Evolutionary conservation across 345 rosid species (phyloP), one percentile per base, ranked within the genome.

Genomic region (Aegle marmelos): DNA sequence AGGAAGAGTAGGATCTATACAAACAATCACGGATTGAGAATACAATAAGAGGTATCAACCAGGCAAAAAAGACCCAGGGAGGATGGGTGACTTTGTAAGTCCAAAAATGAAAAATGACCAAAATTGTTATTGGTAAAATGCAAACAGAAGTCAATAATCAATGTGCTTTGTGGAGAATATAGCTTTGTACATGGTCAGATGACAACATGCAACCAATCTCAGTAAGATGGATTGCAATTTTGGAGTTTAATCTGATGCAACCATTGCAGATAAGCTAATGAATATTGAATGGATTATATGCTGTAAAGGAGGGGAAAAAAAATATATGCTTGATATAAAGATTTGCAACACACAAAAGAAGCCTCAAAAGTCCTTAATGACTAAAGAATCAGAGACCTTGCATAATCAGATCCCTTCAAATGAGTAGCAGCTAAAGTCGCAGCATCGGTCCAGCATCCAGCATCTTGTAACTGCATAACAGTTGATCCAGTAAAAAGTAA

Each of bases 391-490:
- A 39, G 31, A 79, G 77, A 91, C 92, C 93, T 93, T 76, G 99
- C 95, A 90, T 95, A 93, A 85, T 95, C 99, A 63, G 99, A 91
- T 82, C 99, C 99, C 85, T 85, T 90, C 84, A 95, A 84, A 85
- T 95, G 97, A 16, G 99, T 90, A 70, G 99, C 94, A 74, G 99
- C 98, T 85, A 95, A 92, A 71, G 99, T 95, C 22, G 97, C 98
- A 79, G 99, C 99, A 84, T 95, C 99, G 0, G 97, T 95, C 99
- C 99, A 95, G 80, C 92, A 88, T 70, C 99, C 99, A 71, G 99
- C 96, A 91, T 95, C 99, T 92, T 95, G 99, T 4, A 95, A 87
- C 99, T 93, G 85, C 84, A 83, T 7, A 61, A 69, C 24, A 9
- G 66, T 76, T 25, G 56, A 57, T 67, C 73, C 73, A 76, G 27